These are phyloP conservation scores for Datura wrightii DNA, from an alignment of 257 asterid species.

Conservation along the genomic window DNA sequence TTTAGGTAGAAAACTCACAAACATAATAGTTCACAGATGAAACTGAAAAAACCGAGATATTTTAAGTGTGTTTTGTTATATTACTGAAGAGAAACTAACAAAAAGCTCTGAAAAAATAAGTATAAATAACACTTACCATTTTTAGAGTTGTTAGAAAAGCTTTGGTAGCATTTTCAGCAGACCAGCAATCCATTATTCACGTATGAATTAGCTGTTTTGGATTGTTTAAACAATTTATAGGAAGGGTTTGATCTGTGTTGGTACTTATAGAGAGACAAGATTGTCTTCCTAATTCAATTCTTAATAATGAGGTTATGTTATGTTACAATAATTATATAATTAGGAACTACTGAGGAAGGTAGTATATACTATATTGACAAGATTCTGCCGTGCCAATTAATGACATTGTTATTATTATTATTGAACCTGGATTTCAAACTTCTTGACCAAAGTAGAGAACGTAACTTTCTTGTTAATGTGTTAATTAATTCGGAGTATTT, in stretches of 20 bases:
- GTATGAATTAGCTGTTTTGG: neutral
- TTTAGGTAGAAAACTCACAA: too few relatives aligned
- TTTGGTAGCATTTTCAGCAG: constrained; percentile 78
- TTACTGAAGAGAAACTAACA: neutral
- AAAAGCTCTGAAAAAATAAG: neutral
- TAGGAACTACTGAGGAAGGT: constrained; percentile 39
- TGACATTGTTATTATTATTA: neutral
- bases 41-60: too few relatives aligned
- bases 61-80: neutral
- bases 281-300: neutral
- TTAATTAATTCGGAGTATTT: neutral
- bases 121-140: constrained; percentile 53
- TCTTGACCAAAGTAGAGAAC: neutral
- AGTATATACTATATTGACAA: constrained; percentile 15
- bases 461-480: neutral
- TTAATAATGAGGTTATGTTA: neutral
- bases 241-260: neutral
- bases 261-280: neutral
- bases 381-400: constrained; percentile 30
- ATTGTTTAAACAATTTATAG: constrained; percentile 8
- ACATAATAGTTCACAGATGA: too few relatives aligned
- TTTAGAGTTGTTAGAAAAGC: constrained; percentile 69
- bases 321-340: neutral
- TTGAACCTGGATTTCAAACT: neutral
- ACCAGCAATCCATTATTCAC: constrained; percentile 68